phyloP scores from a whole-genome alignment of 257 asterid species.

The Capsicum rhomboideum region DNA sequence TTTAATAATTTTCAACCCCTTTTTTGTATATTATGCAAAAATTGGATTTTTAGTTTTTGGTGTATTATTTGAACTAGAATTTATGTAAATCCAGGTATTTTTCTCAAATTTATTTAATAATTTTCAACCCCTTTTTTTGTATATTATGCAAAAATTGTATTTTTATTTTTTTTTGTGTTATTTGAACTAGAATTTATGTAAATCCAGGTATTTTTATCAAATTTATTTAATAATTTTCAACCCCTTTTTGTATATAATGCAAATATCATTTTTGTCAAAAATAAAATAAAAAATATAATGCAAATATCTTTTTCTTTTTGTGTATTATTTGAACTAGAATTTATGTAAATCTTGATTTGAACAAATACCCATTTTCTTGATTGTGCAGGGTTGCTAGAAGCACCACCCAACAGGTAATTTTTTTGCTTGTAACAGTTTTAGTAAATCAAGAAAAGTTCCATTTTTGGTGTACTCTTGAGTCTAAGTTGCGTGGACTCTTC shows the following conservation, averaged over 20 bases:
- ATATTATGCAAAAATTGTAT: too few relatives aligned
- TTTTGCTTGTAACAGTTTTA: neutral
- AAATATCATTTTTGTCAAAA: too few relatives aligned
- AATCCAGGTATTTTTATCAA: too few relatives aligned
- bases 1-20: neutral
- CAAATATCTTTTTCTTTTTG: too few relatives aligned
- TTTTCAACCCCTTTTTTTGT: too few relatives aligned
- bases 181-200: too few relatives aligned
- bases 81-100: neutral
- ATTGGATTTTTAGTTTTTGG: neutral
- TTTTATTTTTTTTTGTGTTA: too few relatives aligned
- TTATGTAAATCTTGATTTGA: neutral
- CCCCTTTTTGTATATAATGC: neutral
- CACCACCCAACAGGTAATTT: conserved; percentile 49
- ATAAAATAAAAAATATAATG: too few relatives aligned
- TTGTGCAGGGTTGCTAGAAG: conserved; percentile 48
- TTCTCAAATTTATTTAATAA: too few relatives aligned
- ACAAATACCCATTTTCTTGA: neutral
- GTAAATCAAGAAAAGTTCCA: neutral
- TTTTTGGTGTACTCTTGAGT: too few relatives aligned
- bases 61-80: neutral
- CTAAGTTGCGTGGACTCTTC: too few relatives aligned
- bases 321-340: neutral
- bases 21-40: neutral
- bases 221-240: too few relatives aligned